Conservation (phyloP, 2,329 filamentous ascomycete species). For the Fusarium miscanthi region DNA sequence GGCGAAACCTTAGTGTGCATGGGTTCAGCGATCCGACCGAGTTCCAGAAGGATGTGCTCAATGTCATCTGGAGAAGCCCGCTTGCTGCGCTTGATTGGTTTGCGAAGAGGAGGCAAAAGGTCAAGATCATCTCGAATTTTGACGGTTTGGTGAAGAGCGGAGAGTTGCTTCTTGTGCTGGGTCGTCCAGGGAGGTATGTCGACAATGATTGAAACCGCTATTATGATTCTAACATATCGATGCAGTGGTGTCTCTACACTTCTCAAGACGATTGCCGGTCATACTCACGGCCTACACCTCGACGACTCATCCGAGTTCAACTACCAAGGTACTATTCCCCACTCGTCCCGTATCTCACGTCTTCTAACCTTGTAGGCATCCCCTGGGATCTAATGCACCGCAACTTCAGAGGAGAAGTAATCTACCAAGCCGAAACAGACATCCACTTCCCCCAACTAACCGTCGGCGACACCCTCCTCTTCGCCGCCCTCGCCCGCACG, state of each 20-base stretch:
- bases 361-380: constrained; percentile 21
- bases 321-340: constrained; percentile 69
- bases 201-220: not conserved
- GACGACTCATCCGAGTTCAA: constrained; percentile 77
- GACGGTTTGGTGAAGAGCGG: constrained; percentile 74
- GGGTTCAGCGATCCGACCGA: constrained; percentile 74
- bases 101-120: constrained; percentile 63
- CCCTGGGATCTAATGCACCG: constrained; percentile 37
- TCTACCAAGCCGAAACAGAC: constrained; percentile 85
- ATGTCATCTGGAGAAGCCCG: constrained; percentile 61
- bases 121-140: constrained; percentile 73
- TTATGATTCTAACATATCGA: not conserved
- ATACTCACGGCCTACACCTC: constrained; percentile 80
- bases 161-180: constrained; percentile 78
- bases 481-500: constrained; percentile 75
- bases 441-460: constrained; percentile 80
- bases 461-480: constrained; percentile 80
- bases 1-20: constrained; percentile 72
- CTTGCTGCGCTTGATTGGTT: constrained; percentile 58
- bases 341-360: accelerated
- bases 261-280: constrained; percentile 81
- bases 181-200: constrained; percentile 56
- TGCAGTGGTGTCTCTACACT: constrained; percentile 79
- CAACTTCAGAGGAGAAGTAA: constrained; percentile 74
- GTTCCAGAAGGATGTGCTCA: constrained; percentile 73